Evolutionary conservation across 768 basidiomycete species (phyloP).

Genomic region (Termitomyces sp.): DNA sequence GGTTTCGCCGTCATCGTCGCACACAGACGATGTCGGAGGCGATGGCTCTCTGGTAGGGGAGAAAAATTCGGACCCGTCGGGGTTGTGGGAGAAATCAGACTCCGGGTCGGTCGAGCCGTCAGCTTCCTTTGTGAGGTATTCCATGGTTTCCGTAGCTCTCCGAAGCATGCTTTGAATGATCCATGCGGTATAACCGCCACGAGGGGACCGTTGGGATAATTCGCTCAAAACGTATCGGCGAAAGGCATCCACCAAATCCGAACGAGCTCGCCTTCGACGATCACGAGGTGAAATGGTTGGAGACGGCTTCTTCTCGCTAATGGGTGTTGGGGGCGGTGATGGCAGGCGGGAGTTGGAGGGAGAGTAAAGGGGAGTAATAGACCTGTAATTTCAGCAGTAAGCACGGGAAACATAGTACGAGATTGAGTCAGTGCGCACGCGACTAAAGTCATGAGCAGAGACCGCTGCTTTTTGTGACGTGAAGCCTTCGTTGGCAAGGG

Average conservation of each 20-base stretch:
- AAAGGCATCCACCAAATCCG: slow-evolving; percentile 63
- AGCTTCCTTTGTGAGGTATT: slow-evolving; percentile 36
- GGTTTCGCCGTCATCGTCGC: slow-evolving; percentile 38
- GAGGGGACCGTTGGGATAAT: slow-evolving; percentile 35
- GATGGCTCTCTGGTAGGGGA: slow-evolving; percentile 28
- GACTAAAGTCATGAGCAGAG: slow-evolving; percentile 67
- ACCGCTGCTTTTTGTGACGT: slow-evolving; percentile 68
- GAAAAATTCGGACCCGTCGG: slow-evolving; percentile 23
- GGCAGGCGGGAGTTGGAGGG: slow-evolving; percentile 27
- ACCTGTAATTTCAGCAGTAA: slow-evolving; percentile 16
- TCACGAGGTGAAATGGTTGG: slow-evolving; percentile 31
- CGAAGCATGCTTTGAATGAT: slow-evolving; percentile 52
- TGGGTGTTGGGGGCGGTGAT: slow-evolving; percentile 27
- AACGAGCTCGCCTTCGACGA: slow-evolving; percentile 61
- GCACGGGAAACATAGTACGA: slow-evolving; percentile 10
- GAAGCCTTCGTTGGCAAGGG: slow-evolving; percentile 28
- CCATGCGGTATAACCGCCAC: slow-evolving; percentile 48
- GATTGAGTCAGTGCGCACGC: slow-evolving; percentile 42
- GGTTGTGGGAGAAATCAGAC: slow-evolving; percentile 6
- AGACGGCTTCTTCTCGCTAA: slow-evolving; percentile 21
- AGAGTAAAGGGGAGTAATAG: slow-evolving; percentile 28
- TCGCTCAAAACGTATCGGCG: slow-evolving; percentile 58
- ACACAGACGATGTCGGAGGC: slow-evolving; percentile 28
- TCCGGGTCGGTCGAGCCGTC: slow-evolving; percentile 14
- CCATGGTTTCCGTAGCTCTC: slow-evolving; percentile 38